A percentile compares a stretch with the other conserved stretches of the same genome.
phyloP scores from a whole-genome alignment of 306 rosid species.

The Sphenostylis stenocarpa region DNA sequence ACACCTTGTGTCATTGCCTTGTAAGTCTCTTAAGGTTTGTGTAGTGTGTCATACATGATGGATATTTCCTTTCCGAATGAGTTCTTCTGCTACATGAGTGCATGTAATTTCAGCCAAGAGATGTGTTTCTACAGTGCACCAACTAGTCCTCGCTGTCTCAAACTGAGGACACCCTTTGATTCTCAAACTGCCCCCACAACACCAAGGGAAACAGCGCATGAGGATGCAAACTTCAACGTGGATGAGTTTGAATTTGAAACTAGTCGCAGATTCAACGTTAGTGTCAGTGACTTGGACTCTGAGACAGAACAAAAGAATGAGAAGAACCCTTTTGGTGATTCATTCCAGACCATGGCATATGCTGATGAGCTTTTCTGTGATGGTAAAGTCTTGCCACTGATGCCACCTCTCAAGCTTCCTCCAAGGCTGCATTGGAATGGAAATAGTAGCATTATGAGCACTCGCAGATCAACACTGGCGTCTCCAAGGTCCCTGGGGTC shows the following conservation, averaged over 20 bases:
- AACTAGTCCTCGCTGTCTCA: conserved; percentile 57
- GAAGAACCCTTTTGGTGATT: conserved; percentile 21
- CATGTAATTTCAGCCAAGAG: conserved; percentile 38
- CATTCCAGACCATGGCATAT: conserved; percentile 63
- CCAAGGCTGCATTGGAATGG: conserved; percentile 54
- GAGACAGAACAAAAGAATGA: conserved; percentile 25
- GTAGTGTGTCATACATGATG: conserved; percentile 32
- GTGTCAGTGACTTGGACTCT: neutral
- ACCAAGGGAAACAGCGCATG: conserved; percentile 40
- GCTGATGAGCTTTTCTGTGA: conserved; percentile 81
- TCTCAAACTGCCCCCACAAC: conserved; percentile 43
- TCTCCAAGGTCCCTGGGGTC: conserved; percentile 54
- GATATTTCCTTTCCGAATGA: conserved; percentile 43
- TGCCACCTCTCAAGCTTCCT: conserved; percentile 77
- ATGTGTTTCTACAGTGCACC: conserved; percentile 69
- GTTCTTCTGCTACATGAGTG: conserved; percentile 33
- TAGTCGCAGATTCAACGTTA: conserved; percentile 39
- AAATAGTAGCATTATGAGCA: conserved; percentile 5
- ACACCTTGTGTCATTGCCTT: conserved; percentile 1
- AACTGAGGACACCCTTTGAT: conserved; percentile 18
- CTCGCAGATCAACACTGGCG: conserved; percentile 27
- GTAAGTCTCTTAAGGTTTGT: neutral
- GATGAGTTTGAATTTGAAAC: conserved; percentile 72
- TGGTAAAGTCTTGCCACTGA: conserved; percentile 65
- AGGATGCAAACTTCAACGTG: conserved; percentile 45